Evolutionary conservation across 257 asterid species (phyloP).

Genomic region (Eustoma russellianum): DNA sequence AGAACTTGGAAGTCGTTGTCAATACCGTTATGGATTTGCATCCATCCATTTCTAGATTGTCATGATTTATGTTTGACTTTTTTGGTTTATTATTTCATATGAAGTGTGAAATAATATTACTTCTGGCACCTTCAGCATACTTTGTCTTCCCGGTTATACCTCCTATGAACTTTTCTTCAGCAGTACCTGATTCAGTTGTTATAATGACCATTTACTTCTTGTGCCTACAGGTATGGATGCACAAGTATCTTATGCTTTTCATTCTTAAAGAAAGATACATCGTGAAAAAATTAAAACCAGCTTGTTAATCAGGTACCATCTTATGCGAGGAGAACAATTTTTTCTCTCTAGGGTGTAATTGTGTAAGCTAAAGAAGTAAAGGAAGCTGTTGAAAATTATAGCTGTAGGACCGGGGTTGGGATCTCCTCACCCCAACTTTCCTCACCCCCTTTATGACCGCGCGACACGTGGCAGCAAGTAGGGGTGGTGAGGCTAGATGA

Average conservation of each 20-base stretch:
- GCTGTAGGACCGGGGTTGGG: too few relatives aligned
- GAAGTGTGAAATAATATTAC: too few relatives aligned
- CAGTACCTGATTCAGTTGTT: neutral
- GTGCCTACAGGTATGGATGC: slow-evolving; percentile 82
- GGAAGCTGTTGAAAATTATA: neutral
- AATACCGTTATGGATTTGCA: too few relatives aligned
- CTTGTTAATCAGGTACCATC: slow-evolving; percentile 65
- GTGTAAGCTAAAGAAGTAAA: neutral
- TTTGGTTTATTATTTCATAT: too few relatives aligned
- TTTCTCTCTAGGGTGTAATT: neutral
- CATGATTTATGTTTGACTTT: too few relatives aligned
- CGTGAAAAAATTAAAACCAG: slow-evolving; percentile 96
- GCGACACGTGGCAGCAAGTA: too few relatives aligned
- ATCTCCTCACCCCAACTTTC: too few relatives aligned
- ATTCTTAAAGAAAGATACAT: slow-evolving; percentile 70
- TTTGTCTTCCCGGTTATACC: neutral
- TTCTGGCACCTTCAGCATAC: neutral
- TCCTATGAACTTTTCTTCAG: neutral
- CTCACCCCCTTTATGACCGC: too few relatives aligned
- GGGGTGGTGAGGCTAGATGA: too few relatives aligned
- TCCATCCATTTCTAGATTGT: too few relatives aligned
- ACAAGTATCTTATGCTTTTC: slow-evolving; percentile 89
- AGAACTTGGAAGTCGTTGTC: too few relatives aligned
- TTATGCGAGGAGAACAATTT: neutral
- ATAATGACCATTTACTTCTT: neutral